Base-by-base conservation (phyloP, 371 early-diverging fungal species). In the Syncephalis fuscata region DNA sequence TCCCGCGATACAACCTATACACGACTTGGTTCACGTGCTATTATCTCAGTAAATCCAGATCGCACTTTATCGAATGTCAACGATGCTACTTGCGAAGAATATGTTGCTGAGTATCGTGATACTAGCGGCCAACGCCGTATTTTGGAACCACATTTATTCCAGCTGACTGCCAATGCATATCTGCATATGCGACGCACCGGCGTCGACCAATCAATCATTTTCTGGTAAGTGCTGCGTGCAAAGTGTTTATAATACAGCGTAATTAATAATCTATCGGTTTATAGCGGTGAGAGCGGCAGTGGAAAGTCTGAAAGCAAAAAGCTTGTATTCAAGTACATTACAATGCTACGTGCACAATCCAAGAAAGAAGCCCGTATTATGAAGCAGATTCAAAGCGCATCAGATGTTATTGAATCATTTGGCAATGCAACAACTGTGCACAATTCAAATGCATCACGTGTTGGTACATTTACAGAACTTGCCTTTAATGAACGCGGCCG, bases 401-500 rank as follows among this genome's bases (percentile, higher is more conserved):
- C 79, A 16, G 81, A 86, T 49, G 73, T 83, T 57, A 62, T 92
- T 2, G 77, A 82, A 43, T 76, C 84, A 2, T 93, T 93, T 72
- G 85, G 85, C 22, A 82, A 84, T 58, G 86, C 88, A n/a, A 71
- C 71, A 48, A 85, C 88, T 1, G 52, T 63, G 3, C 54, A 60
- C 39, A 88, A 92, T 63, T 60, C 65, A 39, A 79, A 88, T 65
- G 85, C 91, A 9, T 86, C 92, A 7, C 75, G 90, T 37, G 85
- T 82, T 48, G 93, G 89, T 14, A 76, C 81, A 45, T 91, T 91
- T 58, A 76, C 78, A 4, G 92, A 92, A 63, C 63, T 90, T 45
- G 91, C 89, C 56, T 96, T 92, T 57, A 78, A 86, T 59, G 82
- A 75, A 55, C 70, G 78, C 23, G 90, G 92, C 10, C 78, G 81